phyloP scores from a whole-genome alignment of 2,329 filamentous ascomycete species.

The Chaetomium globosum region DNA sequence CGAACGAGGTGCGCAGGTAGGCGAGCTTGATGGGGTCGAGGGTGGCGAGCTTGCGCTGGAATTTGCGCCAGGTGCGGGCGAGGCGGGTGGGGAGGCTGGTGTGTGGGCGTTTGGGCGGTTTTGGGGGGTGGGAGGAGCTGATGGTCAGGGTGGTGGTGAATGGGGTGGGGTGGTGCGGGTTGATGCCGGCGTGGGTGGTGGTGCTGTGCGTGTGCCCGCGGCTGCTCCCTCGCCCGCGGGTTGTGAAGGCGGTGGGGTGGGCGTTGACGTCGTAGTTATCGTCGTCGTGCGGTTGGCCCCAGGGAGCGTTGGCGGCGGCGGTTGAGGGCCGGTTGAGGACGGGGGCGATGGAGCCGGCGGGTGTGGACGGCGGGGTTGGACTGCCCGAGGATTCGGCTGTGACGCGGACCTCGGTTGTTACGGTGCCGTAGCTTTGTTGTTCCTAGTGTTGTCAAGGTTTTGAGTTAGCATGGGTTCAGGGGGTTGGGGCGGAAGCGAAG shows the following conservation, averaged over 20 bases:
- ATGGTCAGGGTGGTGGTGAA: constrained; percentile 35
- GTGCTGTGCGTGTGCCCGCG: neutral
- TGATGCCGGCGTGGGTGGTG: neutral
- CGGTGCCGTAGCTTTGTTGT: constrained; percentile 51
- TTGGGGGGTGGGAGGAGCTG: constrained; percentile 33
- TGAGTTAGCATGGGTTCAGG: neutral
- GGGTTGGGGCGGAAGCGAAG: too few species aligned
- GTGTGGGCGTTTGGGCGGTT: neutral
- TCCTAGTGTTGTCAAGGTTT: constrained; percentile 11
- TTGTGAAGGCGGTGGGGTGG: constrained; percentile 12
- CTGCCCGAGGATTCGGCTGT: constrained; percentile 39
- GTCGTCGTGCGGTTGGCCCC: constrained; percentile 17
- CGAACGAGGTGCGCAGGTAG: constrained; percentile 62
- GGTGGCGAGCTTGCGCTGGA: constrained; percentile 44
- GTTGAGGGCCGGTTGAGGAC: constrained; percentile 28
- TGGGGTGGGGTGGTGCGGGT: constrained; percentile 12
- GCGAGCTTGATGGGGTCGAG: constrained; percentile 63
- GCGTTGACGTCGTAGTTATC: neutral
- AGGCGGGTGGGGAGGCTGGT: constrained; percentile 1
- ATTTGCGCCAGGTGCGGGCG: constrained; percentile 31
- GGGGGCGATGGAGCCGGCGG: constrained; percentile 32
- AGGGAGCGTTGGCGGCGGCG: constrained; percentile 9
- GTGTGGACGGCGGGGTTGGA: constrained; percentile 32
- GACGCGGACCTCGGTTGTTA: constrained; percentile 58
- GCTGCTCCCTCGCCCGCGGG: too few species aligned